A percentile compares a stretch with the other conserved stretches of the same genome.
Evolutionary conservation across 139 green algal species (phyloP).

Genomic region (Chlamydomonas schloesseri): DNA sequence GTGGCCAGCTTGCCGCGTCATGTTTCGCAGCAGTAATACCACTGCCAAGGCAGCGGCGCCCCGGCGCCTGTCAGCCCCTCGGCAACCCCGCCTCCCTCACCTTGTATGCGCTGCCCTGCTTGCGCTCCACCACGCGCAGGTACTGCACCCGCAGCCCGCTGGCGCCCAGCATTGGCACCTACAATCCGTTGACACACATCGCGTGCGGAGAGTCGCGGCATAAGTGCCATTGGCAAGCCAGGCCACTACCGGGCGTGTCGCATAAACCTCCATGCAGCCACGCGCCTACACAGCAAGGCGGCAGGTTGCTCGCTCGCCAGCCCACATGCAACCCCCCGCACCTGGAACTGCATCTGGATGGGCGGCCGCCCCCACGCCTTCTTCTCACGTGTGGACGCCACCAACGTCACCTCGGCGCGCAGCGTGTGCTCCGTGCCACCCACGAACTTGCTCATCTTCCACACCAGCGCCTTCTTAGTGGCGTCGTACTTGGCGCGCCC

Average conservation of each 20-base stretch:
- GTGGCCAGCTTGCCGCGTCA: no score
- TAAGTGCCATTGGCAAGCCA: no score
- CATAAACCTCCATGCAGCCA: no score
- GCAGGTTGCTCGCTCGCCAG: no score
- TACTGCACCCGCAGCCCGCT: conserved; percentile 91
- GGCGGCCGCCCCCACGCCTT: conserved; percentile 90
- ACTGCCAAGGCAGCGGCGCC: no score
- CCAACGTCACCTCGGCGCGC: conserved; percentile 90
- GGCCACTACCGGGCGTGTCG: no score
- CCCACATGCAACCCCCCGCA: conserved; percentile 59
- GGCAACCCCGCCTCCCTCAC: not conserved
- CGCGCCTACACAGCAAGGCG: no score
- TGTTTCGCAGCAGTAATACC: no score
- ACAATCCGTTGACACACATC: no score
- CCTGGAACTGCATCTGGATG: conserved; percentile 88
- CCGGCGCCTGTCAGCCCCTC: no score
- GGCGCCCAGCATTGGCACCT: conserved; percentile 95
- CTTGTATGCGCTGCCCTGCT: conserved; percentile 80
- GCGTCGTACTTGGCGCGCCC: conserved; percentile 96
- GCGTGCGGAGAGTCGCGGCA: no score
- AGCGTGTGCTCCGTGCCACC: conserved; percentile 86
- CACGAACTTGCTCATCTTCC: conserved; percentile 71
- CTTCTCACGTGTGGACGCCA: conserved; percentile 85
- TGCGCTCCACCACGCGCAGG: conserved; percentile 90
- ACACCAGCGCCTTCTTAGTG: conserved; percentile 85